Base-by-base conservation (phyloP, 2,329 filamentous ascomycete genomes). In the Claviceps sorghi region DNA sequence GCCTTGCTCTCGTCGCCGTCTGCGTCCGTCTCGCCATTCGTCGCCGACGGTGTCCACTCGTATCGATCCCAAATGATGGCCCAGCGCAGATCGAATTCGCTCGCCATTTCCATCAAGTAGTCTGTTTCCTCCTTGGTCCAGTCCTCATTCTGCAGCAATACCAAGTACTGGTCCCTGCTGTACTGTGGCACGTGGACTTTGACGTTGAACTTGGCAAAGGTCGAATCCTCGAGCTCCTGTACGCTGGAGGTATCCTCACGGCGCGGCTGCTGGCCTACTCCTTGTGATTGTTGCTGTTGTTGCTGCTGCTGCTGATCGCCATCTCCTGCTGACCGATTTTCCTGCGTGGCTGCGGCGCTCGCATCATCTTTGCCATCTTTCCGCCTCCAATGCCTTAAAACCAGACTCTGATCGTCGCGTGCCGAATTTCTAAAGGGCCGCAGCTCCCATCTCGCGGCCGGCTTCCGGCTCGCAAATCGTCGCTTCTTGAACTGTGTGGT, bases 111-210 rank as follows among this genome's bases (percentile, higher is more conserved):
- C 64, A 97, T 78, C 56, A 98, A 69, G 63, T 96, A 96, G 64
- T 96, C 89, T 9, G 93, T 98, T 69, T 98, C 93, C 60, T 93
- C 84, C 62, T 85, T 88, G 15, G 86, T 84, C 93, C 93, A 98
- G 59, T 91, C 83, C 15, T 80, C 73, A 62, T 76, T 84, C 59
- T 82, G 77, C 49, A 98, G 69, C 56, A 85, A 80, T 53, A 80
- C 75, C 55, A 83, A 78, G 68, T 98, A 98, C 65, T 95, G 84
- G 56, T 90, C 87, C 57, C 94, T 85, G 55, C 80, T 88, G 67
- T 97, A 97, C 55, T 82, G 76, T 0, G 90, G 88, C 38, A 89
- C 75, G 4, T 84, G 77, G 15, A 91, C 79, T 57, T 84, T 78
- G 52, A 95, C 82, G 64, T 96, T 94, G 75, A 86, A 97, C 64